Conservation (phyloP, 768 basidiomycete genomes). For the Boletus subcaerulescens region DNA sequence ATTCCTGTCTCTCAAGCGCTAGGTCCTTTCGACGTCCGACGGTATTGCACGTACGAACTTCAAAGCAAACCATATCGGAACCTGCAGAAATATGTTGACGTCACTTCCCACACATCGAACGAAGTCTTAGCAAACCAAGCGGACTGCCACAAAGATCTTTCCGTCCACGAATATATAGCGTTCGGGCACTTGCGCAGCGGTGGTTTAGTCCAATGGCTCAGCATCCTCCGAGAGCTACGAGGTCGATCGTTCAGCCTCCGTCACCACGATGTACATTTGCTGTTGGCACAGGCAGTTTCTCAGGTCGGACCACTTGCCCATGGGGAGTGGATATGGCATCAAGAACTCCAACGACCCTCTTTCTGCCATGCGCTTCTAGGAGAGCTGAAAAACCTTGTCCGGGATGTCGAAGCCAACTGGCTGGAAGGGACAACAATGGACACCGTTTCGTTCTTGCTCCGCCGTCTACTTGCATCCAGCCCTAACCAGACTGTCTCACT, state of each 20-base stretch:
- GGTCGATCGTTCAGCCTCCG: conserved; percentile 39
- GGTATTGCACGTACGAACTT: conserved; percentile 34
- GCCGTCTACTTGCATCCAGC: conserved; percentile 36
- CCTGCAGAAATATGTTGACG: conserved; percentile 37
- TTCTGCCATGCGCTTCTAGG: conserved; percentile 39
- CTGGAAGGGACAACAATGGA: conserved; percentile 30
- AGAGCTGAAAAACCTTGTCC: conserved; percentile 36
- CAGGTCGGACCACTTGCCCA: conserved; percentile 38
- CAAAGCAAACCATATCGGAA: conserved; percentile 30
- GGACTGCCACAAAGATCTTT: conserved; percentile 39
- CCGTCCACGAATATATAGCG: conserved; percentile 43
- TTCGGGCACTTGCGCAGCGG: conserved; percentile 49
- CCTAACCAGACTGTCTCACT: conserved; percentile 7
- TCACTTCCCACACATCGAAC: conserved; percentile 42
- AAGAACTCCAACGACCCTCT: conserved; percentile 27
- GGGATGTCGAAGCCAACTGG: conserved; percentile 42
- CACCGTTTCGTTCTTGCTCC: conserved; percentile 33
- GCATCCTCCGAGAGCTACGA: conserved; percentile 47
- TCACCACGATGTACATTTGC: conserved; percentile 37
- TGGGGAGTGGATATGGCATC: conserved; percentile 37
- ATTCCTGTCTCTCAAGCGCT: conserved; percentile 17
- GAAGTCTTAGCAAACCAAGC: conserved; percentile 41
- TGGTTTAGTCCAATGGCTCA: conserved; percentile 46
- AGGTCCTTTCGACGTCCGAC: conserved; percentile 7
- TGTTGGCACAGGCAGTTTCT: conserved; percentile 43